Conservation (phyloP, 1,284 basidiomycete species). For the Coniferiporia sulphurascens region DNA sequence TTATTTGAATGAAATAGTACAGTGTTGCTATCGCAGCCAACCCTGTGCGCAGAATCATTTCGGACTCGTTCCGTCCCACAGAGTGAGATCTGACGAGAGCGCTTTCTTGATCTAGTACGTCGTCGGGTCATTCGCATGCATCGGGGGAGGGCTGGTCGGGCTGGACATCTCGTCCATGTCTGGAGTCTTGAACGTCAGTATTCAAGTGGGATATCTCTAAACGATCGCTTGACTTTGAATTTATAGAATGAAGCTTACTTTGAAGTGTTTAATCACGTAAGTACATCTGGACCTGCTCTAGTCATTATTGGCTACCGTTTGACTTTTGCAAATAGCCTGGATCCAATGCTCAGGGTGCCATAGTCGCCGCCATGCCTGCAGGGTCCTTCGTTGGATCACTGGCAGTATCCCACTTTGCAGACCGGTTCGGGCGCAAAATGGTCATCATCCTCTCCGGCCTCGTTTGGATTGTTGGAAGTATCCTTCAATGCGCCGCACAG, state of each 20-base stretch:
- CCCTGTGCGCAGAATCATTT: too few species aligned
- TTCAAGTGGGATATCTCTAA: neutral
- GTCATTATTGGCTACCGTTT: neutral
- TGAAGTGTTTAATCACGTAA: constrained; percentile 42
- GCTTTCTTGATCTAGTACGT: constrained; percentile 36
- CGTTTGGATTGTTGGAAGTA: constrained; percentile 69
- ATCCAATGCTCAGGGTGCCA: constrained; percentile 61
- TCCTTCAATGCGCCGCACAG: constrained; percentile 59
- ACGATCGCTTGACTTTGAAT: neutral
- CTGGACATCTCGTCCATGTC: constrained; percentile 80
- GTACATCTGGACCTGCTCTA: constrained; percentile 20
- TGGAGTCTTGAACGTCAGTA: constrained; percentile 57
- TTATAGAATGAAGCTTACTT: constrained; percentile 53
- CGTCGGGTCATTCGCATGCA: constrained; percentile 75
- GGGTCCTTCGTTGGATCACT: constrained; percentile 60
- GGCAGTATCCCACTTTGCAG: constrained; percentile 55
- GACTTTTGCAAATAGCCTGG: constrained; percentile 34
- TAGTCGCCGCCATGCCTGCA: constrained; percentile 74
- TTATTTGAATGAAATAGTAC: too few species aligned
- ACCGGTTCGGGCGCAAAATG: constrained; percentile 60
- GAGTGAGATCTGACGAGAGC: too few species aligned
- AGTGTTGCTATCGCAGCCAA: too few species aligned
- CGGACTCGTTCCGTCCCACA: too few species aligned
- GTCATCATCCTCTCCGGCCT: constrained; percentile 59
- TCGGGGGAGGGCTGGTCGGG: constrained; percentile 74